Evolutionary conservation across 257 asterid genomes (phyloP), one percentile per base, ranked within the genome.

Genomic region (Nicotiana otophora): DNA sequence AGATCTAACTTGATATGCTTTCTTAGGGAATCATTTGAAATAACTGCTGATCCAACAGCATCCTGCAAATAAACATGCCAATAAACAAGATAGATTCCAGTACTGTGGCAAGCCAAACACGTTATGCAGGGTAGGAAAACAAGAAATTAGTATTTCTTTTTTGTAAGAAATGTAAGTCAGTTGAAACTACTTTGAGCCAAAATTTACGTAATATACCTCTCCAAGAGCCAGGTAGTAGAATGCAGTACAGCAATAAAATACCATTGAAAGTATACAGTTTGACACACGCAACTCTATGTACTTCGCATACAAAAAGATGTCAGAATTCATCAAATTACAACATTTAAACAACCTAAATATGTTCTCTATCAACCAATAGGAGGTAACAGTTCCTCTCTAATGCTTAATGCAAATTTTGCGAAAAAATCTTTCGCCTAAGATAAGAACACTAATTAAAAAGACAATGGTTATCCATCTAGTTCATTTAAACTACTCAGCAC

Each of bases 1-100:
- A 53, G 55, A 17, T 62, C 83, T 75, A 83, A 63, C 82, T 75
- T 83, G 78, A 63, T 33, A 46, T 70, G 76, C 82, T 75, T 76
- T 76, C 68, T 36, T 42, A 31, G 46, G 5, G 77, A 46, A 74
- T 69, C 75, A 57, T 57, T 42, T 58, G 84, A 39, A 31, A 60
- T 12, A 81, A 65, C 63, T 31, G 78, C 31, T 14, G 83, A 81
- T 64, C 83, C 77, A 51, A 19, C 33, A 33, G 77, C 78, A 64
- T 81, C 83, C 83, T 81, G 79, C 51, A 66, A 81, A 61, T 23
- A 14, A 60, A 78, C 55, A 34, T 60, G 33, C 16, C 54, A 42
- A 60, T 34, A 42, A 78, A 58, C 82, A 60, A 34, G 33, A 81
- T 7, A 81, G 14, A 54, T 4, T 46, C 34, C 64, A 54, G 67